Evolutionary conservation across 2,329 filamentous ascomycete species (phyloP), one percentile per base, ranked within the genome.

Genomic region (Colletotrichum ledebouriae): DNA sequence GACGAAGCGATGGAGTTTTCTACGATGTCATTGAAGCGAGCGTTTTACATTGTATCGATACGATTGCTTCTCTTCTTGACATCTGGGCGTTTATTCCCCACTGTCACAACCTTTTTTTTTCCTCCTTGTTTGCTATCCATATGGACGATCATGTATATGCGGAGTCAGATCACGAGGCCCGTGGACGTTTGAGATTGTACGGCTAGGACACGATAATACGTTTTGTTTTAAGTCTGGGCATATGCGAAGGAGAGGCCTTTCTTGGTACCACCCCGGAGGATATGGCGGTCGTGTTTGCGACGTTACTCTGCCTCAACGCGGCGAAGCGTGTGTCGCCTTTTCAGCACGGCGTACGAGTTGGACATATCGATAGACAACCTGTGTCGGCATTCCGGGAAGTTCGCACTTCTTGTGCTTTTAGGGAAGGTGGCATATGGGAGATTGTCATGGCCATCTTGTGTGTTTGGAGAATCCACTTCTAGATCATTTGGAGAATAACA

Each of bases 21-120:
- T 72, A 58, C 37, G 25, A 25, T 69, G 61, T 44, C 33, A 52
- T 67, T 47, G 44, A 59, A 69, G 67, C 67, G 63, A 69, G 63
- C 67, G 57, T 63, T 60, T 58, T 66, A 11, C 42, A 59, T 57
- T 69, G 66, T 69, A 69, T 66, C 61, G 61, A 69, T 69, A 66
- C 63, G 41, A 47, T 56, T 56, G 34, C 34, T 74, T 71, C 71
- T 55, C 63, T 71, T 75, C 68, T 63, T 70, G 70, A 73, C 73
- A 71, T 75, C 2, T 69, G 74, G 65, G 71, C 73, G 74, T 76
- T 79, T 74, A 81, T 81, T 80, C 78, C 77, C 73, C 62, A 75
- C 33, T 47, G 22, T 46, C 39, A 46, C 65, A 10, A 57, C 33
- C 34, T 50, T 47, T 56, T 17, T 55, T 13, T 29, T 9, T 17